Evolutionary conservation across 1,284 basidiomycete species (phyloP), one percentile per base, ranked within the genome.

Genomic region (Tilletiopsis washingtonensis): DNA sequence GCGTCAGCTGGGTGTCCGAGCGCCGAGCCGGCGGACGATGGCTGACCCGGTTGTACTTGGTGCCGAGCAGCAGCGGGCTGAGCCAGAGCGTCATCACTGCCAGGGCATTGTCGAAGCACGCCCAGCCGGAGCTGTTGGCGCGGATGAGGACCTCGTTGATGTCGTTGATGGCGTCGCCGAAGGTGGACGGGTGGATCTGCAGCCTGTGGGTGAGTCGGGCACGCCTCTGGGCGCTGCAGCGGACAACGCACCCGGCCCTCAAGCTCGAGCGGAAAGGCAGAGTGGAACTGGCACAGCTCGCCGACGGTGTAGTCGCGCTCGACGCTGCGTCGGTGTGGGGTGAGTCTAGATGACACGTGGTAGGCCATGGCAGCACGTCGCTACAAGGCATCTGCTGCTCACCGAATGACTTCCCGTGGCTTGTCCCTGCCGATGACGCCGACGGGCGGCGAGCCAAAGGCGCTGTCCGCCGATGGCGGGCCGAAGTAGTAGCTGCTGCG

Each of bases 291-390:
- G 11, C 81, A 77, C 20, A 89, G 75, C 69, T 90, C 87, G 4
- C 87, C 87, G 0, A 83, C 81, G 15, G 78, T 80, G 64, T 88
- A 90, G 72, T 90, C 87, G 40, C 88, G 77, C 73, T 90, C 87
- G 44, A 90, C 77, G 32, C 87, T 58, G 25, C 6, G n/a, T 20
- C 15, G 27, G n/a, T n/a, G n/a, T n/a, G n/a, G n/a, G n/a, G n/a
- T n/a, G n/a, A n/a, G n/a, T n/a, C n/a, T n/a, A n/a, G n/a, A n/a
- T n/a, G n/a, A 47, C 7, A 5, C 25, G 15, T 9, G 20, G 7
- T 26, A 2, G 43, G n/a, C 12, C 15, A 14, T 44, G 26, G 27
- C 26, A 34, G 29, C 29, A 34, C 29, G 29, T 45, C 29, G 5
- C 11, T 5, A 12, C 14, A 4, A 14, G 14, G 23, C 12, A 21